Evolutionary conservation across 2,329 filamentous ascomycete genomes (phyloP), one percentile per base, ranked within the genome.

Genomic region (Pleomassaria siparia): DNA sequence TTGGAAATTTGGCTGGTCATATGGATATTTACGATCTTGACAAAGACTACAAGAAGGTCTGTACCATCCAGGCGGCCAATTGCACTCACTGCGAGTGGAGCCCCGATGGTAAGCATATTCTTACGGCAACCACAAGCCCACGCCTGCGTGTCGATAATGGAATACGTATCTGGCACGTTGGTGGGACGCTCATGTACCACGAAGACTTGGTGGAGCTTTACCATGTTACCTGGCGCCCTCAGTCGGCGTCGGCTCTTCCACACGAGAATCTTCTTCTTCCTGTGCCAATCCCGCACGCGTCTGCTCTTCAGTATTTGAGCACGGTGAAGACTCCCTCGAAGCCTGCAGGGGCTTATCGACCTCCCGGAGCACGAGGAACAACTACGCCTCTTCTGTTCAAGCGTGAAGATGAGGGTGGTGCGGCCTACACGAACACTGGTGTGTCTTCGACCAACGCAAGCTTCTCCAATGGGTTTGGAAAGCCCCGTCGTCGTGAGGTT

Each of bases 1-100:
- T 99, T 73, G 94, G 94, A 62, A 99, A 99, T 75, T 78, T 99
- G 74, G 91, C 92, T 58, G 94, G 94, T 41, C 91, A 96, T 75
- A 96, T 97, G 78, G 94, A 99, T 68, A 87, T 99, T 42, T 97
- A 96, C 73, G 94, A 99, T 72, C 78, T 97, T 57, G 87, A 94
- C 70, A 96, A 92, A 77, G 89, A 96, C 72, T 95, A 91, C 74
- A 80, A 82, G 66, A 97, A 97, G 79, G 80, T 99, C 49, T 87
- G 85, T 74, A 96, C 91, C 39, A 94, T 99, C 59, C 90, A 97
- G 75, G 92, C 90, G 46, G 89, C 91, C 66, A 99, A 96, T 73
- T 89, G 94, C 43, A 96, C 91, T 67, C 87, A 96, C 53, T 99
- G 94, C 76, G 86, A 94, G 68, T 99, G 94, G 94, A 95, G 91